Base-by-base conservation (phyloP, 768 basidiomycete species). In the Naganishia kalamii region DNA sequence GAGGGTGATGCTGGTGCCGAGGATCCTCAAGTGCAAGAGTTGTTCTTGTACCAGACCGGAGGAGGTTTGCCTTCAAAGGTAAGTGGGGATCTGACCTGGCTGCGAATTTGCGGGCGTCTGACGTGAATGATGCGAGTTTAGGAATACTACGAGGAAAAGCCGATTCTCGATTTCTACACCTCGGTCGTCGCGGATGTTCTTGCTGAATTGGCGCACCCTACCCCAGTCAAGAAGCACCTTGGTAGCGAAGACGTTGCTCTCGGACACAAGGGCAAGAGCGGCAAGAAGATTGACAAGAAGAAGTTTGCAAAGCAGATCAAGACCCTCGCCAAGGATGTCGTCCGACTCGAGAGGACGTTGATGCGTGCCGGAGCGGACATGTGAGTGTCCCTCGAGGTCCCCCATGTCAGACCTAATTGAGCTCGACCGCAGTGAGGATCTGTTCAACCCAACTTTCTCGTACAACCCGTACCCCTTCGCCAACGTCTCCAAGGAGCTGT, bases 41-140 rank as follows among this genome's bases (percentile, higher is more conserved):
- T 92, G 15, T 92, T 88, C 88, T 87, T 94, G 71, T 87, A 83
- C 69, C 92, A 96, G 74, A 84, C 88, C 2, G 80, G 78, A 8
- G 81, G 94, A 15, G 89, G 90, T 44, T 85, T 96, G 13, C 92
- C 91, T 1, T 86, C 92, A 17, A 93, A 92, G 83, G 90, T 88
- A 60, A 40, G 21, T 41, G 5, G 27, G 19, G 27, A 10, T 27
- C 15, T 46, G 65, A 54, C 47, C 67, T 29, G 60, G 25, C 40
- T 63, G 41, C 12, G 11, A 35, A 8, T 11, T 7, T n/a, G 54
- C 54, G n/a, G 29, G 10, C 40, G 11, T 40, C 43, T 25, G 65
- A 19, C 32, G 25, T 13, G 7, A 19, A 8, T 40, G 51, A 13
- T 30, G 25, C 3, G 32, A 25, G 41, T 60, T 12, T 68, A 91